Base-by-base conservation (phyloP, 2,329 filamentous ascomycete species). In the Colletotrichum camelliae region DNA sequence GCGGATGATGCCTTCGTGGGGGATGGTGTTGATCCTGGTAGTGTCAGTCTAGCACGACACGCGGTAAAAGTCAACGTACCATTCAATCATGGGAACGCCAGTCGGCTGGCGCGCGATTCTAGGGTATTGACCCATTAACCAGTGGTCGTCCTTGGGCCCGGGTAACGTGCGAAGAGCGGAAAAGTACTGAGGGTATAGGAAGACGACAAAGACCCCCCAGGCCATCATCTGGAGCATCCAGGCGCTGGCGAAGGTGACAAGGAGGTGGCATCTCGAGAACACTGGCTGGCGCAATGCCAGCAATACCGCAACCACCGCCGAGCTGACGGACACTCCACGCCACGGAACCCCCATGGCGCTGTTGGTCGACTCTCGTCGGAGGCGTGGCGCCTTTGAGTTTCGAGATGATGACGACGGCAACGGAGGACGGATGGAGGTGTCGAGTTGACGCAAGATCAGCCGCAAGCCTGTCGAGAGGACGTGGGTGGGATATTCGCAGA, bases 1-100 rank as follows among this genome's bases (percentile, higher is more conserved):
- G 13, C 92, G 90, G 71, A 96, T 91, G 21, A 96, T 80, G 4
- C 94, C 94, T 33, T 94, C 85, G 79, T 96, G 92, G 8, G 92
- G 91, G 52, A 95, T 85, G 4, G 86, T 87, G 66, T 90, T 86
- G 27, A 90, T 83, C 94, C 93, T 91, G 75, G 29, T 18, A 10
- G 18, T 64, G 74, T 82, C 60, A 82, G 78, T 48, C 43, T 48
- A 48, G 55, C 31, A 33, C 13, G 24, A 9, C 39, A 10, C 18
- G 62, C 35, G 43, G 60, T n/a, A 15, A 13, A 21, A 15, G 77
- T 16, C n/a, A 24, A 80, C 81, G 39, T 82, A 91, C 89, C 89
- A 91, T 68, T 88, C 85, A 70, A 86, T 82, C 81, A 86, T 84
- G 3, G 89, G 88, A 27, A 82, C 80, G 4, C 88, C 89, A 0